Evolutionary conservation across 345 rosid species (phyloP).

Genomic region (Bruguiera gymnorhiza): DNA sequence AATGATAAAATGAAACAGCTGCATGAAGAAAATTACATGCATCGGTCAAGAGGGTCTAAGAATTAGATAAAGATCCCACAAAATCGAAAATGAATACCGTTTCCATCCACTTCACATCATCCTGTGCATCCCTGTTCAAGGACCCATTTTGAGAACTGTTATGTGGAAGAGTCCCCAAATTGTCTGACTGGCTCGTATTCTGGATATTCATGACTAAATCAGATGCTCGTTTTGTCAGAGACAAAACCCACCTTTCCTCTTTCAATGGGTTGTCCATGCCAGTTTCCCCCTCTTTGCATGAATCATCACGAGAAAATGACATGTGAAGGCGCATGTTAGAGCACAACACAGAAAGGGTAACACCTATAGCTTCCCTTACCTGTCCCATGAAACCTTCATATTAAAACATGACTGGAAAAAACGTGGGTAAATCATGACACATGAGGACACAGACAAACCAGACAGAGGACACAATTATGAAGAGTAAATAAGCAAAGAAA

Average conservation of each 20-base stretch:
- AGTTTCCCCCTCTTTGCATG: slow-evolving; percentile 40
- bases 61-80: slow-evolving; percentile 1
- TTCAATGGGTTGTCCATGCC: slow-evolving; percentile 38
- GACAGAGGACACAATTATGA: background rate
- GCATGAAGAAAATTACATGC: slow-evolving; percentile 14
- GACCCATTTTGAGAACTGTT: slow-evolving; percentile 42
- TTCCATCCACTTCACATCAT: slow-evolving; percentile 98
- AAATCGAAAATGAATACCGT: slow-evolving; percentile 52
- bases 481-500: background rate
- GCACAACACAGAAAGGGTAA: slow-evolving; percentile 76
- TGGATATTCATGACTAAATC: slow-evolving; percentile 74
- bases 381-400: slow-evolving; percentile 33
- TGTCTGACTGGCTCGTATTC: slow-evolving; percentile 55
- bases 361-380: slow-evolving; percentile 96
- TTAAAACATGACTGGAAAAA: slow-evolving; percentile 8
- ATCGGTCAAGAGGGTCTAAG: slow-evolving; percentile 12
- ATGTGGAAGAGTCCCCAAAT: slow-evolving; percentile 42
- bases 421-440: background rate
- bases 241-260: slow-evolving; percentile 61
- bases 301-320: slow-evolving; percentile 42
- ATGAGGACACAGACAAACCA: too few relatives aligned
- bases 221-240: slow-evolving; percentile 63
- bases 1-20: slow-evolving; percentile 89
- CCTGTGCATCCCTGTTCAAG: slow-evolving; percentile 56
- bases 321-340: slow-evolving; percentile 76